Base-by-base conservation (phyloP, 2,329 filamentous ascomycete genomes). In the Fusarium coicis region DNA sequence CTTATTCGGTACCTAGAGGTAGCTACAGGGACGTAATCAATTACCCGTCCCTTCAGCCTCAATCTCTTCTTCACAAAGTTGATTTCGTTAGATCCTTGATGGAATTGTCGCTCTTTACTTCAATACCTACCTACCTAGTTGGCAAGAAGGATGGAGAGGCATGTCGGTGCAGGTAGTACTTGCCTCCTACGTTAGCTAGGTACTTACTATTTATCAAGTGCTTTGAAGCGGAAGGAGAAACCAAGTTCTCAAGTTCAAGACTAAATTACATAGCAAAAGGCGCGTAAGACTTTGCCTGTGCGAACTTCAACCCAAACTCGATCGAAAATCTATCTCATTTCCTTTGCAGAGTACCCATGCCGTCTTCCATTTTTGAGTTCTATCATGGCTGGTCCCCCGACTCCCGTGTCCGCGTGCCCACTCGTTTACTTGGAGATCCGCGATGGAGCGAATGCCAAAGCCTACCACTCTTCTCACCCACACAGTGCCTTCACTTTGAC, bases 361-460 rank as follows among this genome's bases (percentile, higher is more conserved):
- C 36, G 37, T 12, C 32, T 18, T 54, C 32, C n/a, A 52, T 16
- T 52, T 23, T 46, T 19, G 9, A 57, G 39, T 28, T 36, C 15
- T 21, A 64, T 44, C 30, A 80, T 82, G 80, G 61, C 77, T 50
- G 59, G 68, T 4, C 74, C 79, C 23, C 71, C 75, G 16, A 80
- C 78, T 14, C 81, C 81, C 16, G 76, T 82, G 21, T 79, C 74
- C 10, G 56, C 66, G 9, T 81, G 79, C 47, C 74, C 75, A n/a
- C 79, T 82, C 44, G 68, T 61, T 53, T 73, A 75, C 46, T 63
- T 82, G 18, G 79, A 81, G 62, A 75, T 82, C 26, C 73, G 72
- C 23, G 73, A 78, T 61, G 74, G 71, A 19, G 28, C 42, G 11
- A 68, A 70, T 10, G 59, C 70, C 12, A 75, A 65, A 40, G 56